These are phyloP conservation scores for Lepidopterella palustris DNA, from an alignment of 495 filamentous ascomycete genomes.

Conservation along the genomic window DNA sequence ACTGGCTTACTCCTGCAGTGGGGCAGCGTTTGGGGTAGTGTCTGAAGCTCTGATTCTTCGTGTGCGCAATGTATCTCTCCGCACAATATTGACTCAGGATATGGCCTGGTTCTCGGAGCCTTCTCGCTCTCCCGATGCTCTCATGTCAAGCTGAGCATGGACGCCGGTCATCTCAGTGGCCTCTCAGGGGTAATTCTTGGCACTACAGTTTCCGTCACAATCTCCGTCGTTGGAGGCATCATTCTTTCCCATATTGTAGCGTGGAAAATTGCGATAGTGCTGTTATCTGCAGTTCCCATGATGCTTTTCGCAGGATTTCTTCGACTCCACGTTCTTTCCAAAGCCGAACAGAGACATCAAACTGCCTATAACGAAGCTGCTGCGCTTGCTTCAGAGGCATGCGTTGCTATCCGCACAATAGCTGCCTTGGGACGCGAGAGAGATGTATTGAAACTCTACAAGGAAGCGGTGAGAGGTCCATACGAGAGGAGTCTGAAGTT, in stretches of 20 bases:
- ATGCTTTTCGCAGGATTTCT: conserved; percentile 29
- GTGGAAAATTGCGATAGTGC: conserved; percentile 33
- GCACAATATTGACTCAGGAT: conserved; percentile 44
- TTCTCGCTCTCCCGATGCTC: conserved; percentile 44
- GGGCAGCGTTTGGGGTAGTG: conserved; percentile 44
- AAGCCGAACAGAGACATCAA: conserved; percentile 55
- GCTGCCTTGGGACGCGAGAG: conserved; percentile 49
- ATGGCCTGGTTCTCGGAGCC: conserved; percentile 45
- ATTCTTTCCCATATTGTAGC: conserved; percentile 27
- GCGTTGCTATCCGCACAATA: conserved; percentile 52
- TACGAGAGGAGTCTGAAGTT: conserved; percentile 36
- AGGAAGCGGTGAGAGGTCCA: conserved; percentile 38
- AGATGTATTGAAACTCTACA: conserved; percentile 44
- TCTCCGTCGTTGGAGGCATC: conserved; percentile 27
- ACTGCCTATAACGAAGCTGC: conserved; percentile 50
- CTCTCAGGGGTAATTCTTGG: conserved; percentile 29
- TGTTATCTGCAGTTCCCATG: conserved; percentile 27
- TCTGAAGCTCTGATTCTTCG: conserved; percentile 43
- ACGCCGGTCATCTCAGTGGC: conserved; percentile 43
- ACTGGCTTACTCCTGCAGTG: conserved; percentile 41
- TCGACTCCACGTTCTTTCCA: conserved; percentile 27
- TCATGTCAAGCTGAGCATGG: conserved; percentile 50
- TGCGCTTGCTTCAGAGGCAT: conserved; percentile 53
- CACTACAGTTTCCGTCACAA: conserved; percentile 24
- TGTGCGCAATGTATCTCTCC: conserved; percentile 43